Evolutionary conservation across 2,329 filamentous ascomycete species (phyloP).

Genomic region (Aspergillus pseudoterreus): DNA sequence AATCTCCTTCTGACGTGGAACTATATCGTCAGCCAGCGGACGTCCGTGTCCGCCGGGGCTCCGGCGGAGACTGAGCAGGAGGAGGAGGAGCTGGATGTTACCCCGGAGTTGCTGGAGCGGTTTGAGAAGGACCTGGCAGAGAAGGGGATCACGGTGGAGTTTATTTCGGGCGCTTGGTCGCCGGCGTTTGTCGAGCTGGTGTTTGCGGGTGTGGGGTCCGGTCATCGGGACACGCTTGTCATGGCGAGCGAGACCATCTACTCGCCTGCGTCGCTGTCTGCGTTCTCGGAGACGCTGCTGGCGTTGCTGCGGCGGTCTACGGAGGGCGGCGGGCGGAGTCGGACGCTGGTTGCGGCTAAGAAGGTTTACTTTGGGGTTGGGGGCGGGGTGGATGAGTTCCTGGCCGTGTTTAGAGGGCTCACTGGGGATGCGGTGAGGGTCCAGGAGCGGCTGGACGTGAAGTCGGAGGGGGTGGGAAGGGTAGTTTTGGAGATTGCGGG

Average conservation of each 20-base stretch:
- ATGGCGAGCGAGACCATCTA: conserved; percentile 65
- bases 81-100: conserved; percentile 46
- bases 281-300: conserved; percentile 55
- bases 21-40: conserved; percentile 15
- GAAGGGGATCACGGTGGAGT: conserved; percentile 47
- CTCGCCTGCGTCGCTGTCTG: conserved; percentile 50
- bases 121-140: conserved; percentile 44
- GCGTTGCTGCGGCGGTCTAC: conserved; percentile 45
- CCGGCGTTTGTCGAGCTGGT: conserved; percentile 44
- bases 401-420: conserved; percentile 28
- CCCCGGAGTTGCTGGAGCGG: conserved; percentile 41
- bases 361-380: conserved; percentile 65
- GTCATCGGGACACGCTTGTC: conserved; percentile 44
- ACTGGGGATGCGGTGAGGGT: conserved; percentile 24
- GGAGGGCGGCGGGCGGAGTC: conserved; percentile 24
- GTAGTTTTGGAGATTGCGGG: conserved; percentile 35
- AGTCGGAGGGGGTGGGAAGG: conserved; percentile 43
- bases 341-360: conserved; percentile 60
- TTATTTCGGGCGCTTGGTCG: conserved; percentile 60
- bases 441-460: conserved; percentile 33
- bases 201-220: conserved; percentile 28
- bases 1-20: conserved; percentile 58
- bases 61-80: conserved; percentile 6
- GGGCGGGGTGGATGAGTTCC: conserved; percentile 60
- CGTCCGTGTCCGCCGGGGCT: background rate